A percentile compares a stretch with the other conserved stretches of the same genome.
Conservation (phyloP, 2,329 filamentous ascomycete genomes). For the Sodiomyces alkalinus region DNA sequence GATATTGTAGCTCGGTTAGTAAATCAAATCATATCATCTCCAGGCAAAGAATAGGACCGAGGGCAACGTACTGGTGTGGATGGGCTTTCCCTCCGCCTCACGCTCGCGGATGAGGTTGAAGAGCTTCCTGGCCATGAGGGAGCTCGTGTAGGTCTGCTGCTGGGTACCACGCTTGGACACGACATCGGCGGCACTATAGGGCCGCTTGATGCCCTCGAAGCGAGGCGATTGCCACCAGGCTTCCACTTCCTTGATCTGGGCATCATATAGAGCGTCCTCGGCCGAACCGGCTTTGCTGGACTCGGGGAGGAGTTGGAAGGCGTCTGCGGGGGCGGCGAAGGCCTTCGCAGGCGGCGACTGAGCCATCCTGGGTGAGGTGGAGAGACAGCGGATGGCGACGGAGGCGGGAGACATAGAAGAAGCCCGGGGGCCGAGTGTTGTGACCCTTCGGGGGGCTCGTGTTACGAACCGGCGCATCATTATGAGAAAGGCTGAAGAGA, state of each 20-base stretch:
- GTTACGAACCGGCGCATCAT: constrained; percentile 19
- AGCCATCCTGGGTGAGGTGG: constrained; percentile 17
- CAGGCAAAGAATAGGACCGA: neutral
- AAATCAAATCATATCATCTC: too few relatives aligned
- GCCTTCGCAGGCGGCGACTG: constrained; percentile 4
- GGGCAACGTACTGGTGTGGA: constrained; percentile 64
- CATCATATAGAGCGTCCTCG: constrained; percentile 74
- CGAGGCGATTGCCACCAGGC: constrained; percentile 82
- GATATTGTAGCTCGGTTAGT: constrained; percentile 8
- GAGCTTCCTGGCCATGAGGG: constrained; percentile 85
- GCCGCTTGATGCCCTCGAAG: constrained; percentile 78
- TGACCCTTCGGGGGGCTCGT: constrained; percentile 14
- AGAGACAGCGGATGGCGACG: constrained; percentile 15
- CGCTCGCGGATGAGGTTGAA: constrained; percentile 78
- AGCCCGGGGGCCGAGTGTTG: constrained; percentile 9
- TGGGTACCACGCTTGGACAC: constrained; percentile 86
- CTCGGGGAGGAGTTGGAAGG: constrained; percentile 75
- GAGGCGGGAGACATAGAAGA: constrained; percentile 6
- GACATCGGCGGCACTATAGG: constrained; percentile 80
- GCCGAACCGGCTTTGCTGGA: constrained; percentile 60
- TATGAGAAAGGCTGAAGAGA: constrained; percentile 1
- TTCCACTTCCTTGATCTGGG: constrained; percentile 72
- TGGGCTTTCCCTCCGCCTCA: constrained; percentile 63
- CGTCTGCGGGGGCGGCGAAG: constrained; percentile 41
- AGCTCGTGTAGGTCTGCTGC: constrained; percentile 79